A percentile compares a stretch with the other conserved stretches of the same genome.
Evolutionary conservation across 345 rosid species (phyloP).

Genomic region (Reutealis trisperma): DNA sequence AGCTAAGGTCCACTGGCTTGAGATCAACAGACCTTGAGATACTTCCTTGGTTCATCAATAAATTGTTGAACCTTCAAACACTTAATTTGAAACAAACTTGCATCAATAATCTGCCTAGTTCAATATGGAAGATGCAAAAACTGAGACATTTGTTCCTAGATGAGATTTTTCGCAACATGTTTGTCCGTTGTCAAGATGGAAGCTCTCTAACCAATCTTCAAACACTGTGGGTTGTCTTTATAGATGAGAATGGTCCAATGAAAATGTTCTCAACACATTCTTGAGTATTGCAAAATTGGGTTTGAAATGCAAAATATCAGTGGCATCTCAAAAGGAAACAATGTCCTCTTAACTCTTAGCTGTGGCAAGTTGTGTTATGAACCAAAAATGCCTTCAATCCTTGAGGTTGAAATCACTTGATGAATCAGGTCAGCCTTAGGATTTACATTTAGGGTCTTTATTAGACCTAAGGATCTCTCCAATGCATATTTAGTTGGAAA

Average conservation of each 20-base stretch:
- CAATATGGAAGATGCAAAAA: slow-evolving; percentile 8
- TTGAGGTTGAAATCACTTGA: slow-evolving; percentile 6
- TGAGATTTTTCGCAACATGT: not conserved
- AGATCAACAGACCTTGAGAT: not conserved
- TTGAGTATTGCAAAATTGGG: not conserved
- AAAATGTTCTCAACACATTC: not conserved
- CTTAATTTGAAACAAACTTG: not conserved
- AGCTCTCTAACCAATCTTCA: not conserved
- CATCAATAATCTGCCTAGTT: not conserved
- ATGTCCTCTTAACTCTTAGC: not conserved
- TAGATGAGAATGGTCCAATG: slow-evolving; percentile 7
- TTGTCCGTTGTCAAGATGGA: not conserved
- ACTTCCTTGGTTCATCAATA: not conserved
- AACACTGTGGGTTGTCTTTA: not conserved
- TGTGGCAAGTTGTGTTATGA: slow-evolving; percentile 2
- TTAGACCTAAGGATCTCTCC: slow-evolving; percentile 1
- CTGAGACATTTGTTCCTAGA: slow-evolving; percentile 5
- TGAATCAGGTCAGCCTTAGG: not conserved
- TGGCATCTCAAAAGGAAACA: not conserved
- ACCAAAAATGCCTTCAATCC: not conserved
- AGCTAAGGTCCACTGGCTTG: not conserved
- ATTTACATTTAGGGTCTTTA: not conserved
- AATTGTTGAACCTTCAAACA: not conserved
- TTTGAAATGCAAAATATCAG: not conserved
- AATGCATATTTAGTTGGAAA: slow-evolving; percentile 15